Percentiles rank a stretch among this genome's conserved stretches.
Evolutionary conservation across 805 yeast genomes (phyloP).

Genomic region (Candida tammaniensis): DNA sequence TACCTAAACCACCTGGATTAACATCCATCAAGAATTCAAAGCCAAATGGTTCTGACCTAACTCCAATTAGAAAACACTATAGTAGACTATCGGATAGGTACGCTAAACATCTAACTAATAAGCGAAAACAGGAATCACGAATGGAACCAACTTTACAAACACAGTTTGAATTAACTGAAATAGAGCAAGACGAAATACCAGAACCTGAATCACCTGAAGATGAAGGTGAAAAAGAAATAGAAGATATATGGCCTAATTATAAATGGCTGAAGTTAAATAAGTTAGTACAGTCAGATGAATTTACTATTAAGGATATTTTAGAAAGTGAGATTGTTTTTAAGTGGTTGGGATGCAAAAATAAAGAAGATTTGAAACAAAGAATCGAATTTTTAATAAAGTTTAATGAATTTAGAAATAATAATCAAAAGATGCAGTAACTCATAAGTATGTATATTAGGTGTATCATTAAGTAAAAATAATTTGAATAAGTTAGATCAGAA

Average conservation of each 20-base stretch:
- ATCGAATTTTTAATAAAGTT: conserved; percentile 23
- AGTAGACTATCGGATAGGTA: conserved; percentile 18
- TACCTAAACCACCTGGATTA: neutral
- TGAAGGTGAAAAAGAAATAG: conserved; percentile 2
- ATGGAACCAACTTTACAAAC: neutral
- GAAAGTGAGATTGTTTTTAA: conserved; percentile 21
- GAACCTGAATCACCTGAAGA: conserved; percentile 6
- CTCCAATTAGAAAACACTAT: conserved; percentile 14
- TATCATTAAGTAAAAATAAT: conserved; percentile 6
- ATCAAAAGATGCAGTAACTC: neutral
- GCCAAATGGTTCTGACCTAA: conserved; percentile 3
- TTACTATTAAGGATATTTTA: conserved; percentile 26
- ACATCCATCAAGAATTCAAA: neutral
- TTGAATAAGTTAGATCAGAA: conserved; percentile 41
- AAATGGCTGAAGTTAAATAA: conserved; percentile 33
- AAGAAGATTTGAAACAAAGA: conserved; percentile 30
- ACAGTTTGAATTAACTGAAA: conserved; percentile 3
- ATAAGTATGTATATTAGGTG: conserved; percentile 6
- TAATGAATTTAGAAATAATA: conserved; percentile 5
- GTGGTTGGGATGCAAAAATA: conserved; percentile 19
- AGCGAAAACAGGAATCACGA: conserved; percentile 5
- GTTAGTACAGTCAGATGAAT: conserved; percentile 24
- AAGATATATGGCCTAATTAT: conserved; percentile 23
- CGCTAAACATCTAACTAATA: conserved; percentile 16
- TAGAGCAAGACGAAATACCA: conserved; percentile 1